Evolutionary conservation across 352 stramenopile species (phyloP).

Genomic region (Phytophthora cryptogea): DNA sequence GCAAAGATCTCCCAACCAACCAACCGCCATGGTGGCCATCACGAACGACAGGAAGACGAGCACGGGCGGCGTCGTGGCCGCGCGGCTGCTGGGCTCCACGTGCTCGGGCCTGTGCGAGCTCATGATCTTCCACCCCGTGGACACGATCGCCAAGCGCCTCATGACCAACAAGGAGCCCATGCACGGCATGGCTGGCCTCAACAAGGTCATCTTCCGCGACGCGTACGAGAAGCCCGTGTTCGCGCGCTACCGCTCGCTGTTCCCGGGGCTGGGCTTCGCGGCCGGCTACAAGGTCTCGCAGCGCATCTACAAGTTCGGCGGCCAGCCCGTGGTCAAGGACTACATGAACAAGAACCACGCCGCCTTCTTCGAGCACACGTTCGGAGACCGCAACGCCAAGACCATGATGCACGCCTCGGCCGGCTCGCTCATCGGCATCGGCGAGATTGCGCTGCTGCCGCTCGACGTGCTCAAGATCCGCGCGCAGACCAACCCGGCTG

Average conservation of each 20-base stretch:
- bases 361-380: slow-evolving; percentile 86
- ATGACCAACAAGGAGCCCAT: slow-evolving; percentile 91
- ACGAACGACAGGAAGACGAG: slow-evolving; percentile 48
- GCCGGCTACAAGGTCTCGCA: slow-evolving; percentile 97
- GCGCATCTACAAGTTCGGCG: slow-evolving; percentile 97
- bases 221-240: slow-evolving; percentile 78
- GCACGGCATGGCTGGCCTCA: slow-evolving; percentile 54
- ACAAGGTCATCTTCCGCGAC: slow-evolving; percentile 91
- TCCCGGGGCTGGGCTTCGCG: slow-evolving; percentile 93
- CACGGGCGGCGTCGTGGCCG: slow-evolving; percentile 55
- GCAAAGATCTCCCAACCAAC: slow-evolving; percentile 5
- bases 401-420: slow-evolving; percentile 93
- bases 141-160: slow-evolving; percentile 95
- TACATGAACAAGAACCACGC: slow-evolving; percentile 91
- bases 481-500: slow-evolving; percentile 94
- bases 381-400: slow-evolving; percentile 93
- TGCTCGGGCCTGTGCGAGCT: slow-evolving; percentile 93
- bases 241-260: slow-evolving; percentile 87
- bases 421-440: slow-evolving; percentile 93
- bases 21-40: slow-evolving; percentile 50
- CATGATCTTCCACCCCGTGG: slow-evolving; percentile 95
- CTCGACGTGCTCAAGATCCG: slow-evolving; percentile 98
- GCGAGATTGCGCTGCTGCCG: slow-evolving; percentile 94
- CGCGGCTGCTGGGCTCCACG: slow-evolving; percentile 91
- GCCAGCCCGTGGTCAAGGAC: slow-evolving; percentile 94